These are phyloP conservation scores for Lactifluus pinguis DNA, from an alignment of 768 basidiomycete species.

Conservation along the genomic window DNA sequence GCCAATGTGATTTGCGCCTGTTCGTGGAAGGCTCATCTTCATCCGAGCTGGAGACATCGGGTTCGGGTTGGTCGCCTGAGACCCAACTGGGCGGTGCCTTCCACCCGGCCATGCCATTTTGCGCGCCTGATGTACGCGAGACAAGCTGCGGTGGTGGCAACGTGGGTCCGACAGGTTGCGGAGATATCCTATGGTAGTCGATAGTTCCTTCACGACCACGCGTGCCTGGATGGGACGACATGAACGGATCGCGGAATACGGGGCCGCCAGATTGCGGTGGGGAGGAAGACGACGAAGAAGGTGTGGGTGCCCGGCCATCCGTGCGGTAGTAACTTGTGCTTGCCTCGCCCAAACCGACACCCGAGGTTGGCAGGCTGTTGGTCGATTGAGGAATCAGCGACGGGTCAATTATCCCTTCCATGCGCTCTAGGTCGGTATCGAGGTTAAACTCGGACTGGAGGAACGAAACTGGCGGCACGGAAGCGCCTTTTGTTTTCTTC, in stretches of 20 bases:
- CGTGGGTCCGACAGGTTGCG: conserved; percentile 7
- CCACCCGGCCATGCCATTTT: conserved; percentile 34
- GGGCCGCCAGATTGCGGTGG: conserved; percentile 1
- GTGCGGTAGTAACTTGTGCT: conserved; percentile 23
- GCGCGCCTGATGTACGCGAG: conserved; percentile 14
- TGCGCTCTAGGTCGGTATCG: conserved; percentile 62
- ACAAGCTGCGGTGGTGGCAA: conserved; percentile 11
- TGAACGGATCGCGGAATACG: conserved; percentile 19
- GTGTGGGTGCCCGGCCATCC: conserved; percentile 5
- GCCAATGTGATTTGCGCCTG: conserved; percentile 20
- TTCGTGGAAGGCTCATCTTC: conserved; percentile 22
- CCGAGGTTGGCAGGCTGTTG: conserved; percentile 35
- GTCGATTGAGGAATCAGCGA: conserved; percentile 19
- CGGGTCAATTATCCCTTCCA: conserved; percentile 75
- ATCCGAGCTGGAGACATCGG: conserved; percentile 37
- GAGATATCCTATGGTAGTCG: conserved; percentile 10
- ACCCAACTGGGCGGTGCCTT: conserved; percentile 72
- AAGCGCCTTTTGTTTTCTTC: conserved; percentile 26
- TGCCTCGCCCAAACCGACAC: conserved; percentile 31
- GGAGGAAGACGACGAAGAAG: conserved; percentile 13
- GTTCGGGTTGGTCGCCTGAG: conserved; percentile 38
- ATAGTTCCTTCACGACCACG: conserved; percentile 9
- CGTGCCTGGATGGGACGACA: conserved; percentile 9
- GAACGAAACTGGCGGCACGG: conserved; percentile 27
- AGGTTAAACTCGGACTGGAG: conserved; percentile 36